Percentiles rank a stretch among this genome's conserved stretches.
Conservation (phyloP, 306 rosid species). For the Cucurbita ficifolia region DNA sequence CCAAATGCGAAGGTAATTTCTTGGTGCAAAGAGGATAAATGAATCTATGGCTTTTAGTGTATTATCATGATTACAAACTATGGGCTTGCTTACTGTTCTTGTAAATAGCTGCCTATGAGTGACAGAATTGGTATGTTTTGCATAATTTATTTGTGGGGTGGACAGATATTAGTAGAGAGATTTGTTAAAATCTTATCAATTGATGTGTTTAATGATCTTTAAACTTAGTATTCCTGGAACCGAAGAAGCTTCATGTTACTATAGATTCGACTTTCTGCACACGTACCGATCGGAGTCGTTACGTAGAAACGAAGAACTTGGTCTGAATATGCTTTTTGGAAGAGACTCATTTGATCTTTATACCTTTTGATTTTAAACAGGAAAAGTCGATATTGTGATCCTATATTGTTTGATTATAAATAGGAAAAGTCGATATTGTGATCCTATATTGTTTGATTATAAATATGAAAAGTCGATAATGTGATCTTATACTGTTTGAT, state of each 20-base stretch:
- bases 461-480: background rate
- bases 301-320: no score
- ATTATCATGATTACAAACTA: background rate
- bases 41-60: background rate
- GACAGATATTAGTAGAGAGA: background rate
- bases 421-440: background rate
- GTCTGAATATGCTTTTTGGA: background rate
- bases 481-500: background rate
- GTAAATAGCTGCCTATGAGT: constrained; percentile 1
- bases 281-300: no score
- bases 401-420: no score
- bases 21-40: background rate
- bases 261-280: no score
- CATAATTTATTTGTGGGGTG: constrained; percentile 1
- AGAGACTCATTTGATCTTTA: background rate
- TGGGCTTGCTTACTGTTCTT: background rate
- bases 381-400: background rate
- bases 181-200: background rate
- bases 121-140: constrained; percentile 1
- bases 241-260: background rate
- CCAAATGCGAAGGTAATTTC: background rate
- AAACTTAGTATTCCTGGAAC: background rate
- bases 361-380: background rate
- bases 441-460: no score
- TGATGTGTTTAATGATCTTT: background rate